Base-by-base conservation (phyloP, 371 early-diverging fungal species). In the Apophysomyces ossiformis region DNA sequence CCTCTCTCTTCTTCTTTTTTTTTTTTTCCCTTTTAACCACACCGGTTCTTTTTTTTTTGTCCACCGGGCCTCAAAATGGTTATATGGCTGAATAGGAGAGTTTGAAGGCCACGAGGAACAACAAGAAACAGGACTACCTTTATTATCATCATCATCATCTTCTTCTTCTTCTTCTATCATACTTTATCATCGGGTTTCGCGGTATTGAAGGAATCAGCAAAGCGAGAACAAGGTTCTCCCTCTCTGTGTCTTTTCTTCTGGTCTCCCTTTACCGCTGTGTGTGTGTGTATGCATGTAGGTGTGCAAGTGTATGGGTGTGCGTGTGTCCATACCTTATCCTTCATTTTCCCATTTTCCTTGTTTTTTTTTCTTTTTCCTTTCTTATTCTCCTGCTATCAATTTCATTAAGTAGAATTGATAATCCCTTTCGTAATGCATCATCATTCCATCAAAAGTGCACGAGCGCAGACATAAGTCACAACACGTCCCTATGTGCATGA, bases 381-480 rank as follows among this genome's bases (percentile, higher is more conserved):
- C 9, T 50, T 18, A 45, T 45, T 45, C 54, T 50, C 54, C 54
- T 50, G 21, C 54, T 21, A 50, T 8, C 54, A 9, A 50, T 18
- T 32, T 26, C n/a, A n/a, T 45, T 45, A 15, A 26, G 32, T 26
- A 26, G 32, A 45, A 36, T 26, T n/a, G 36, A 32, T 8, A 35
- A 41, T 36, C 38, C 46, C 21, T 26, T 60, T 60, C 36, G 21
- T 50, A 26, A 16, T 50, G 54, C 54, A 50, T n/a, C 21, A 26
- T 32, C 54, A 50, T 50, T 50, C 54, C 54, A 50, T 50, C 35
- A 59, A 38, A 65, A 26, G 32, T 65, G 69, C 69, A 69, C 69
- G 65, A 69, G 69, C 66, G 69, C 69, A 69, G 57, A 39, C 63
- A 69, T 57, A 50, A 32, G 32, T 36, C 32, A n/a, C 18, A n/a